Evolutionary conservation across 2,329 filamentous ascomycete species (phyloP), one percentile per base, ranked within the genome.

Genomic region (Pseudocercospora crystallina): DNA sequence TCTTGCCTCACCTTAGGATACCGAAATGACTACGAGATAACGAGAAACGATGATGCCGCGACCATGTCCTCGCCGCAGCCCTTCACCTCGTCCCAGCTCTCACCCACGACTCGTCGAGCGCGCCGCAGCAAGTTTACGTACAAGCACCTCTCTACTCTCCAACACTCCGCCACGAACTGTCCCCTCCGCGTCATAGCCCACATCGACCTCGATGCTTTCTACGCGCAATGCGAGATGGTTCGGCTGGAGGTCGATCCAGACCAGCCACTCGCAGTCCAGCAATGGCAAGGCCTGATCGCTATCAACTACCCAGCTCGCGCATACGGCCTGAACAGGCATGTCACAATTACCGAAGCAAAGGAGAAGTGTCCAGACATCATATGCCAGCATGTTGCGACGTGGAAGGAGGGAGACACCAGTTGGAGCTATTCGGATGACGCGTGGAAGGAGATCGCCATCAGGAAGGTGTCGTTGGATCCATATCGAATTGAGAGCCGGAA

Each of bases 141-240:
- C 68, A 88, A 87, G 54, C 85, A 97, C 47, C 79, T 97, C 12
- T 78, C 82, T 31, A 85, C 91, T 58, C 81, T 97, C 50, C 82
- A 85, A 5, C 79, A 84, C 8, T 90, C 81, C 59, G 84, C 82
- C 31, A 78, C 85, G 0, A 82, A 83, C 8, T 90, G 83, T 43
- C 92, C 92, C 1, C 78, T 99, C 32, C 85, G 94, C 39, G 87
- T 95, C 26, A 83, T 96, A 61, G 89, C 90, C 5, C 91, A 96
- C 69, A 84, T 97, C 57, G 94, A 99, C 65, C 84, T 99, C 53
- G 94, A 99, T 80, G 92, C 92, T 34, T 99, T 99, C 72, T 99
- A 99, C 69, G 76, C 75, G 3, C 94, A 99, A 75, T 96, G 90
- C 67, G 94, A 99, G 73, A 95, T 91, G 80, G 84, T 96, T 8